phyloP scores from a whole-genome alignment of 257 asterid species.

The Echium plantagineum region DNA sequence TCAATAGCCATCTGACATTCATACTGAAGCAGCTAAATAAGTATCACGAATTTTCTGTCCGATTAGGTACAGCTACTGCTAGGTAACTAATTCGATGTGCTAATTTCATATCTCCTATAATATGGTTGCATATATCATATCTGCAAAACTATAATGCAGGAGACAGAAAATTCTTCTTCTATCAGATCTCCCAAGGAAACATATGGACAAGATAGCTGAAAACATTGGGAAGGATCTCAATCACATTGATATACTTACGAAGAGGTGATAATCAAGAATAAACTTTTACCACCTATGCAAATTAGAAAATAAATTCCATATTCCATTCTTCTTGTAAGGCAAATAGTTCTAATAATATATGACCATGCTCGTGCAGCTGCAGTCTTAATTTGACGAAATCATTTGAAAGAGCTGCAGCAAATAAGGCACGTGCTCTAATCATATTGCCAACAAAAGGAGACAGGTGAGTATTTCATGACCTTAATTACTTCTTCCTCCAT shows the following conservation, averaged over 20 bases:
- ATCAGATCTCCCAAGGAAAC: constrained; percentile 95
- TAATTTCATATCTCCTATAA: not conserved
- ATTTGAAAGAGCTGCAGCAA: constrained; percentile 95
- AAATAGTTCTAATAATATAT: constrained; percentile 16
- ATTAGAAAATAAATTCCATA: not conserved
- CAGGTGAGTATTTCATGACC: constrained; percentile 34
- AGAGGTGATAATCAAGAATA: constrained; percentile 40
- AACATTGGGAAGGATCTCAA: constrained; percentile 72
- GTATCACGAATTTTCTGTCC: constrained; percentile 86
- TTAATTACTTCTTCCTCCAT: too few species aligned
- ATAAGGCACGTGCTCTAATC: constrained; percentile 85
- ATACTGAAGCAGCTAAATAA: constrained; percentile 85
- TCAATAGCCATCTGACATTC: constrained; percentile 70
- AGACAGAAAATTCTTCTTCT: constrained; percentile 81
- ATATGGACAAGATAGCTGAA: constrained; percentile 82
- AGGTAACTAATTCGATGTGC: constrained; percentile 36
- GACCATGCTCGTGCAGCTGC: constrained; percentile 56
- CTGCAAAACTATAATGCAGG: constrained; percentile 33
- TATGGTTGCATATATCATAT: constrained; percentile 14
- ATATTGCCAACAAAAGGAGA: constrained; percentile 85
- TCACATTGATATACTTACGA: constrained; percentile 76
- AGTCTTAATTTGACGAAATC: constrained; percentile 83
- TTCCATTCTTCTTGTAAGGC: not conserved
- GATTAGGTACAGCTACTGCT: constrained; percentile 88
- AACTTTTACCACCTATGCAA: not conserved